A percentile compares a stretch with the other conserved stretches of the same genome.
phyloP scores from a whole-genome alignment of 352 stramenopile species.

The Globisporangium uncinulatum region DNA sequence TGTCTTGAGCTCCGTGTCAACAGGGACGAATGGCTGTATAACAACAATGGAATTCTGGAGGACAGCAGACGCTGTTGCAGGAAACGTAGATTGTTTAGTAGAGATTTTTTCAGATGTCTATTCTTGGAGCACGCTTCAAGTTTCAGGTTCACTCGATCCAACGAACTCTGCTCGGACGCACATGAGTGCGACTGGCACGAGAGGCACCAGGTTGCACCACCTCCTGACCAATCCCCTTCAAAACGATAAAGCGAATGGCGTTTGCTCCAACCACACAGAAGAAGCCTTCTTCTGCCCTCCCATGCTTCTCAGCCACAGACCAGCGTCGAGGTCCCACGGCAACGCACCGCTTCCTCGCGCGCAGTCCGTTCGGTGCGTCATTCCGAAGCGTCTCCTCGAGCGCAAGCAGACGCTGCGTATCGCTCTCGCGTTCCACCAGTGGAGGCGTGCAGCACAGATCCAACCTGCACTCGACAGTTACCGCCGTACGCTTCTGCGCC shows the following conservation, averaged over 20 bases:
- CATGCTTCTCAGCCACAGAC: background rate
- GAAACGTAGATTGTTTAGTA: too few species aligned
- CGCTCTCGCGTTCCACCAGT: background rate
- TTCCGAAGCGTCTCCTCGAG: conserved; percentile 3
- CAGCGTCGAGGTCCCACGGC: background rate
- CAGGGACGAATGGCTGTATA: too few species aligned
- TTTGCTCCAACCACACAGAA: too few species aligned
- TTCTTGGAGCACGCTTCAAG: too few species aligned
- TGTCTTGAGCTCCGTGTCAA: background rate
- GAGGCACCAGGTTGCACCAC: too few species aligned
- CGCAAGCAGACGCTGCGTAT: background rate
- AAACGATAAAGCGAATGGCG: too few species aligned
- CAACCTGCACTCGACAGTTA: background rate
- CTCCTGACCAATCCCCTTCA: too few species aligned
- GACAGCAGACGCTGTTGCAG: too few species aligned
- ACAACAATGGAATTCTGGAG: too few species aligned
- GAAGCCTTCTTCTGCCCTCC: background rate
- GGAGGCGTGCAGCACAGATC: conserved; percentile 2
- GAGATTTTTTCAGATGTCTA: background rate
- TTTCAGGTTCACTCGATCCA: too few species aligned
- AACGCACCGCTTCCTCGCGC: background rate
- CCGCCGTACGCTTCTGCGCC: background rate
- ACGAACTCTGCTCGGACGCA: too few species aligned
- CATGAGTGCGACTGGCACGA: too few species aligned
- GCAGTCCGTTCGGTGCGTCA: background rate